Evolutionary conservation across 257 asterid genomes (phyloP), one percentile per base, ranked within the genome.

Genomic region (Nicotiana obtusifolia): DNA sequence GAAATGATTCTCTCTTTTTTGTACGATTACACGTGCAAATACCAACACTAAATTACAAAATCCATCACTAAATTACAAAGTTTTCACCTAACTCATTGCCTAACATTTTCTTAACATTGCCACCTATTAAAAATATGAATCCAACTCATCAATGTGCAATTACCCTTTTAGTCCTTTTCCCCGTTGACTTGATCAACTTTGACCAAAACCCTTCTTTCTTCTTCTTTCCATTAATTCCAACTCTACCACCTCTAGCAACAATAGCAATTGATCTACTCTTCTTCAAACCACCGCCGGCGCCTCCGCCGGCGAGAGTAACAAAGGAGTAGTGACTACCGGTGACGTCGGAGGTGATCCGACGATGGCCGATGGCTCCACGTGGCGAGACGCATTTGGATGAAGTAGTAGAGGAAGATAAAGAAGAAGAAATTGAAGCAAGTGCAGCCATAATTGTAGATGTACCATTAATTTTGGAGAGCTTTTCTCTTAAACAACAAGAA

Each of bases 181-280:
- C 75, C 28, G 66, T 75, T 1, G 89, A 90, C n/a, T 86, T 44
- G 14, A 84, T 59, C 77, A 90, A 64, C 81, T 86, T 89, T 77
- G 91, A 86, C 97, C 96, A 93, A 84, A 93, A 93, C 66, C 97
- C 92, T 73, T 86, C 83, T 80, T 86, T 91, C 87, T 90, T 93
- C 86, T 86, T 87, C 57, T 65, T 79, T 7, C 69, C 81, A 15
- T 31, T 64, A 22, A 59, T 19, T 41, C 79, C 80, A 28, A 53
- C 49, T 30, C n/a, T 61, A 26, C 19, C 68, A 44, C 84, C 83
- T 62, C 88, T 87, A 1, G 88, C 68, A 5, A 87, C 92, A 84
- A 83, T 88, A 65, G 89, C 91, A 64, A 90, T 86, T 3, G 97
- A 93, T 82, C 91, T 87, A 67, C 96, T 89, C 89, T 91, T 93